Evolutionary conservation across 305 asterid species (phyloP).

Genomic region (Caryopteris hybrid): DNA sequence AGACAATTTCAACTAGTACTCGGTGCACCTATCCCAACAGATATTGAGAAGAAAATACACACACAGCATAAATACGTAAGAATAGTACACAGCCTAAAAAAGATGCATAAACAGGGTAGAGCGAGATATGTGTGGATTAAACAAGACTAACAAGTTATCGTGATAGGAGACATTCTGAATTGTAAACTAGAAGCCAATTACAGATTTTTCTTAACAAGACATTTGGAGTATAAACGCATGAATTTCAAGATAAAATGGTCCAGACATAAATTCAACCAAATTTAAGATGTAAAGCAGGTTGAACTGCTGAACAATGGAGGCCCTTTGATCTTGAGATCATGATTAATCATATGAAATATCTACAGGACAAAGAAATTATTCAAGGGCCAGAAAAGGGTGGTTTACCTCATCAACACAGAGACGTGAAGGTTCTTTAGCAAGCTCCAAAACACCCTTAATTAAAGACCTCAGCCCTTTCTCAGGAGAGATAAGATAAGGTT

Average conservation of each 20-base stretch:
- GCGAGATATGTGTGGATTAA: neutral
- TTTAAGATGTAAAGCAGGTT: neutral
- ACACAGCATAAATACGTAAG: neutral
- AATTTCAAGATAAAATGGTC: neutral
- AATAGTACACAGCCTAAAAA: neutral
- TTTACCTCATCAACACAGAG: constrained; percentile 98
- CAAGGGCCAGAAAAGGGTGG: neutral
- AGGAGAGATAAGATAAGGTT: constrained; percentile 98
- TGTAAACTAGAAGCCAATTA: neutral
- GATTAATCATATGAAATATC: neutral
- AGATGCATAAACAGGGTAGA: neutral
- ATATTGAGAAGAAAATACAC: neutral
- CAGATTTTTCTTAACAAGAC: neutral
- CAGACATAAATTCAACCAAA: neutral
- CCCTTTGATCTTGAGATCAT: neutral
- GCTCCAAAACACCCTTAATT: constrained; percentile 86
- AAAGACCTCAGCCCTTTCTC: constrained; percentile 96
- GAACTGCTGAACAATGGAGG: neutral
- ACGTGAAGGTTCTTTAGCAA: constrained; percentile 98
- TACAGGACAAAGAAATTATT: neutral
- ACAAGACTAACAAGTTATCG: neutral
- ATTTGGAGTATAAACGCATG: neutral
- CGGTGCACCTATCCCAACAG: constrained; percentile 57
- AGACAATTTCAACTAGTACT: constrained; percentile 83
- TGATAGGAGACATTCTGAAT: neutral